Evolutionary conservation across 2,329 filamentous ascomycete species (phyloP).

Genomic region (Penicillium vulpinum): DNA sequence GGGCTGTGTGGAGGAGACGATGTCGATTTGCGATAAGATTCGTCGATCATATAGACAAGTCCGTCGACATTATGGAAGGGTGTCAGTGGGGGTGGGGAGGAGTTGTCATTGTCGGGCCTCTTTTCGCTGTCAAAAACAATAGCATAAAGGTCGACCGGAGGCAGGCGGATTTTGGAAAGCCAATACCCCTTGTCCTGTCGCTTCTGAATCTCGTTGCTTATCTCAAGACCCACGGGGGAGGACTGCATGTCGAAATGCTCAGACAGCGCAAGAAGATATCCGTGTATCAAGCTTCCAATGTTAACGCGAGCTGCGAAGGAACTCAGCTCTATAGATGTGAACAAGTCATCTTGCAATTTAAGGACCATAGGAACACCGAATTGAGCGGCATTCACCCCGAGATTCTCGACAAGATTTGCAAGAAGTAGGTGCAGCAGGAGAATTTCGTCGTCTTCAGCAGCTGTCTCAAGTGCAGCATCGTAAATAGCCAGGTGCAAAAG

Average conservation of each 20-base stretch:
- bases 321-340: conserved; percentile 29
- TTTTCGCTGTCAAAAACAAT: conserved; percentile 56
- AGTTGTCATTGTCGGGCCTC: conserved; percentile 37
- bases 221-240: conserved; percentile 66
- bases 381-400: conserved; percentile 79
- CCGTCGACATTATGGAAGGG: conserved; percentile 73
- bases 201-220: conserved; percentile 73
- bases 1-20: conserved; percentile 69
- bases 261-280: conserved; percentile 79
- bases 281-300: conserved; percentile 80
- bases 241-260: conserved; percentile 76
- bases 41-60: conserved; percentile 72
- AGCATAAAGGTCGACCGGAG: conserved; percentile 63
- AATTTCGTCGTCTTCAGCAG: conserved; percentile 72
- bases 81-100: conserved; percentile 55
- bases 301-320: conserved; percentile 70
- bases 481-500: conserved; percentile 86
- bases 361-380: conserved; percentile 86
- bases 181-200: conserved; percentile 75
- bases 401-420: conserved; percentile 67
- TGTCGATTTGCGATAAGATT: conserved; percentile 65
- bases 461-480: conserved; percentile 75
- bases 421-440: conserved; percentile 76
- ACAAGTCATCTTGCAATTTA: conserved; percentile 79
- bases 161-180: conserved; percentile 72